A percentile compares a stretch with the other conserved stretches of the same genome.
Conservation (phyloP, 257 asterid species). For the Solanum boliviense region DNA sequence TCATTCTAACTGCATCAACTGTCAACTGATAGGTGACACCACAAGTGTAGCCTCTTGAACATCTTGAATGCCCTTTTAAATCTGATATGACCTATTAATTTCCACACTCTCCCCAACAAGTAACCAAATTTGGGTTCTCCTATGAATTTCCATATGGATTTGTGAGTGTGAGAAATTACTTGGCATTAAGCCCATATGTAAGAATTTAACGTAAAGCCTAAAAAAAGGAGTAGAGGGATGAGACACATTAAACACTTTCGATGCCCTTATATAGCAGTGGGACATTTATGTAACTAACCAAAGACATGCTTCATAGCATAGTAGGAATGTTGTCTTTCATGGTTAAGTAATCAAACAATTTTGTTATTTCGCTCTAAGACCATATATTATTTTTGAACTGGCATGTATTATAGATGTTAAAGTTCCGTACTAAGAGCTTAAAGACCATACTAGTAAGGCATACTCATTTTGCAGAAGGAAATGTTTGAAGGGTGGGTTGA, state of each 20-base stretch:
- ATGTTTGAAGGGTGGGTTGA: background rate
- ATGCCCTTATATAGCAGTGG: background rate
- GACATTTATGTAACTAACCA: background rate
- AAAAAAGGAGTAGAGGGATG: background rate
- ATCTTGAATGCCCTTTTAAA: background rate
- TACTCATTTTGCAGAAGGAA: background rate
- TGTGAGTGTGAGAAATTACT: background rate
- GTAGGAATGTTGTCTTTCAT: background rate
- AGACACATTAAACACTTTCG: background rate
- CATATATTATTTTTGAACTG: background rate
- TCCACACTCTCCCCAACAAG: background rate
- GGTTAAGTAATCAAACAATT: background rate
- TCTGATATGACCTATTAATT: background rate
- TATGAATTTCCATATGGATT: background rate
- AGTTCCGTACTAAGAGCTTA: background rate
- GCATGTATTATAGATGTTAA: background rate
- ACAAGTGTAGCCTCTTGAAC: background rate
- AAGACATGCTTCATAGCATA: background rate
- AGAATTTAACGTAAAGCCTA: background rate
- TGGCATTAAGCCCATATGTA: background rate
- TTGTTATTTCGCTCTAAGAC: background rate
- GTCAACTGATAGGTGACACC: background rate
- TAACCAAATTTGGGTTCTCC: background rate
- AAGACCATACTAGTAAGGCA: background rate
- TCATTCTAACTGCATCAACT: background rate